phyloP scores from a whole-genome alignment of 139 green algal genomes.

The Microglena sp. region DNA sequence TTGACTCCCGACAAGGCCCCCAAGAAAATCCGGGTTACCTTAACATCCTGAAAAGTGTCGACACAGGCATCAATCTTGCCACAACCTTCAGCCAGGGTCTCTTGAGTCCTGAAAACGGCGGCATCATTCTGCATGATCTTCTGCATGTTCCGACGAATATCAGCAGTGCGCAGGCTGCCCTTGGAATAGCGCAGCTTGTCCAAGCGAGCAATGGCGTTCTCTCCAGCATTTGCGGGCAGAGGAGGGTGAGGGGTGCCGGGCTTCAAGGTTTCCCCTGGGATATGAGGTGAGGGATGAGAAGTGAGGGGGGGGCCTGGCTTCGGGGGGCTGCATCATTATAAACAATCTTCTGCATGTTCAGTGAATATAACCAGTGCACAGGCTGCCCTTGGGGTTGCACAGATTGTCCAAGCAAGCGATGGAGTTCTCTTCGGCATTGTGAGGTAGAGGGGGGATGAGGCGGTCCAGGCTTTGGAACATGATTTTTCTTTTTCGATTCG shows the following conservation, averaged over 20 bases:
- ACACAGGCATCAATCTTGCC: conserved; percentile 79
- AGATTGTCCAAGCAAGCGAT: conserved; percentile 82
- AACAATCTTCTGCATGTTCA: conserved; percentile 81
- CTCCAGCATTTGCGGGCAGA: conserved; percentile 61
- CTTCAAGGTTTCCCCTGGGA: conserved; percentile 69
- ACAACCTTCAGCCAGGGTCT: conserved; percentile 77
- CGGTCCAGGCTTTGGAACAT: too few species aligned
- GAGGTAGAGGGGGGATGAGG: conserved; percentile 68
- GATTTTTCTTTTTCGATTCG: too few species aligned
- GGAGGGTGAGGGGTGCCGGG: conserved; percentile 67
- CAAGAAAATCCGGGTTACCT: conserved; percentile 35
- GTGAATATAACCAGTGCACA: conserved; percentile 57
- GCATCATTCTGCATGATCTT: conserved; percentile 88
- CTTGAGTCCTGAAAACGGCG: conserved; percentile 90
- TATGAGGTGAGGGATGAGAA: background rate
- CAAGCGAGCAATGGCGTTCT: conserved; percentile 68
- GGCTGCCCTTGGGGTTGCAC: conserved; percentile 67
- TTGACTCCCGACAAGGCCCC: too few species aligned
- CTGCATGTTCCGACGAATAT: conserved; percentile 76
- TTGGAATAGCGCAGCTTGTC: conserved; percentile 80
- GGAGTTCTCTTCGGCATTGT: conserved; percentile 55
- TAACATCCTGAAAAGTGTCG: conserved; percentile 61
- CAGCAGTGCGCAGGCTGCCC: conserved; percentile 60
- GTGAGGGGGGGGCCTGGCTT: background rate
- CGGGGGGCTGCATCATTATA: conserved; percentile 79